phyloP scores from a whole-genome alignment of 805 yeast species.

The Starmerella bombi region DNA sequence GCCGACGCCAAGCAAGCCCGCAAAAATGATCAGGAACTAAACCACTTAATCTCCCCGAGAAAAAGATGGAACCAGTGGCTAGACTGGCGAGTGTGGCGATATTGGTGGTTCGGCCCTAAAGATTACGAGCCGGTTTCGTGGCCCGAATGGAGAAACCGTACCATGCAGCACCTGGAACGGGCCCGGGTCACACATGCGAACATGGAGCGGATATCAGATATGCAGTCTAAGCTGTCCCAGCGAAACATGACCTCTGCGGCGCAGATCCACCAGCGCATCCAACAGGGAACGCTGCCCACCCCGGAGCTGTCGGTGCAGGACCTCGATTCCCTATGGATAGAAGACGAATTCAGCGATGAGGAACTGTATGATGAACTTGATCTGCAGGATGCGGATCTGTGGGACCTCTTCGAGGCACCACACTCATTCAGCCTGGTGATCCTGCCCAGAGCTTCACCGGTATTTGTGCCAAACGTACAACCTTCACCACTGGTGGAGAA shows the following conservation, averaged over 20 bases:
- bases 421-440: slow-evolving; percentile 7
- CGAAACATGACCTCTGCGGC: slow-evolving; percentile 6
- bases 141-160: slow-evolving; percentile 23
- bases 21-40: slow-evolving; percentile 20
- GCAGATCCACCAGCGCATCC: slow-evolving; percentile 3
- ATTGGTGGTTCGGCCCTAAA: slow-evolving; percentile 59
- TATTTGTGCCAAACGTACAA: slow-evolving; percentile 9
- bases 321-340: background rate
- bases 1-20: slow-evolving; percentile 52
- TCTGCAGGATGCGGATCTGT: slow-evolving; percentile 8
- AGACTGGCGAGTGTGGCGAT: slow-evolving; percentile 7
- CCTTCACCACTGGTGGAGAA: slow-evolving; percentile 1
- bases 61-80: background rate
- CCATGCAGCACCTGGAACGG: slow-evolving; percentile 16
- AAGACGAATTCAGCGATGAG: slow-evolving; percentile 10
- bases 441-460: slow-evolving; percentile 10
- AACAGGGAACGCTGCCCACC: slow-evolving; percentile 1
- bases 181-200: slow-evolving; percentile 11
- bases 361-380: slow-evolving; percentile 13
- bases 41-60: background rate
- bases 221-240: slow-evolving; percentile 1
- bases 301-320: slow-evolving; percentile 12
- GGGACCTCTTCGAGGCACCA: slow-evolving; percentile 13
- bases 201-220: background rate
- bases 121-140: slow-evolving; percentile 39